Evolutionary conservation across 192 early-diverging fungal species (phyloP).

Genomic region (Podila epigama): DNA sequence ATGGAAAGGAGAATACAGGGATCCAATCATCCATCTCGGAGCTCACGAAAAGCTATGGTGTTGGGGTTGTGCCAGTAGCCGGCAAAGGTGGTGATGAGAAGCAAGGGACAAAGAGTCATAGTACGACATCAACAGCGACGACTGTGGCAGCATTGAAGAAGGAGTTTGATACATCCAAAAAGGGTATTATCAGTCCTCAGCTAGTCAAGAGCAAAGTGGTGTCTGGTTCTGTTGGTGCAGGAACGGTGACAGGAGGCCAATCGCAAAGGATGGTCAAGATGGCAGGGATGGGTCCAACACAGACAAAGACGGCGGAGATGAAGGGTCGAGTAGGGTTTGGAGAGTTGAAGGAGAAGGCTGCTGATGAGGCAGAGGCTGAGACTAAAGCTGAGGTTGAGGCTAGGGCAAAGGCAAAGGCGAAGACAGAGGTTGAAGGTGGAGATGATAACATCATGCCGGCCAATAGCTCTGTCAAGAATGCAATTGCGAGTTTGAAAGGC

Average conservation of each 20-base stretch:
- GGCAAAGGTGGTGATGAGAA: background rate
- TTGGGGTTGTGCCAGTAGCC: background rate
- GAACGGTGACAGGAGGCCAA: background rate
- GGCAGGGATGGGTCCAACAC: conserved; percentile 14
- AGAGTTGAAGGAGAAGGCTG: background rate
- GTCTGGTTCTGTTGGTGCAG: background rate
- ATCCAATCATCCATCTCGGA: background rate
- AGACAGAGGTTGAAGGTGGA: conserved; percentile 8
- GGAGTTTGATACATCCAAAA: background rate
- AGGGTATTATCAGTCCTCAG: background rate
- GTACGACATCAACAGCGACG: too few species aligned
- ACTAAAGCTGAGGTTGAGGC: background rate
- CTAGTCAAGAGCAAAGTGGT: background rate
- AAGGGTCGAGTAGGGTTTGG: background rate
- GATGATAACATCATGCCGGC: conserved; percentile 25
- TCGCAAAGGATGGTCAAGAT: conserved; percentile 20
- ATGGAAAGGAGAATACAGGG: background rate
- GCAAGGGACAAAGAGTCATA: too few species aligned
- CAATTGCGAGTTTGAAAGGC: conserved; percentile 19
- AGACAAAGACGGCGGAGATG: background rate
- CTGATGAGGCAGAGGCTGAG: background rate
- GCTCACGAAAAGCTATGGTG: background rate
- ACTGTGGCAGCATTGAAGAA: background rate
- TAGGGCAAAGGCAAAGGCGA: background rate
- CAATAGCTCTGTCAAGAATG: conserved; percentile 13